Evolutionary conservation across 2,329 filamentous ascomycete genomes (phyloP), one percentile per base, ranked within the genome.

Genomic region (Metarhizium sp.): DNA sequence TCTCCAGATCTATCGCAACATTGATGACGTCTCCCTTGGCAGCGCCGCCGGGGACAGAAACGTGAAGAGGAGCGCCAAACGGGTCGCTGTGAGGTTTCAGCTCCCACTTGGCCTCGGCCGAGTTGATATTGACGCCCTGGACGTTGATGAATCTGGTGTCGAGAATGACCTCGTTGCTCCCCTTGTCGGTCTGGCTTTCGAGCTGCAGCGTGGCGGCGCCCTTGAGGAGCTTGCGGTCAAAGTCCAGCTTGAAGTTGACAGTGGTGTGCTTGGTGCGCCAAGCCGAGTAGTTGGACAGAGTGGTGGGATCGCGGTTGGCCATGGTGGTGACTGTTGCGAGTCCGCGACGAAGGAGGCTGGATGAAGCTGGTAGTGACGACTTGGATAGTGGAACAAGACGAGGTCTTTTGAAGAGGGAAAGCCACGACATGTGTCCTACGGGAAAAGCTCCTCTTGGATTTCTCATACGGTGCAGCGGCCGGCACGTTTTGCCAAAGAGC

Each of bases 61-160:
- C 78, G 60, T 82, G 81, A 58, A 92, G 74, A 16, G 88, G 87
- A 29, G 80, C 82, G 45, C 88, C 88, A 63, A 88, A 91, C 1
- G 91, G 90, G 63, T 88, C 88, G 29, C 80, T 69, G 42, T 86
- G 82, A 34, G 85, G 77, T 64, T 86, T 82, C 58, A 95, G 71
- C 62, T 84, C 79, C 85, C 88, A 96, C 59, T 84, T 65, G 47
- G 72, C 77, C 52, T 79, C 72, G 58, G 78, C 73, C 36, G 84
- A 84, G 72, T 89, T 78, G 59, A 95, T 77, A 59, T 80, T 84
- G 64, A 96, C 85, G 25, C 79, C 77, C 10, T 80, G 77, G 62
- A 99, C 82, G 53, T 88, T 79, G 47, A 99, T 76, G 69, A 85
- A 85, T 69, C 88, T 92, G n/a, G 90, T 89, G 73, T 99, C 94